Evolutionary conservation across 139 green algal species (phyloP), one percentile per base, ranked within the genome.

Genomic region (Mesotaenium endlicherianum): DNA sequence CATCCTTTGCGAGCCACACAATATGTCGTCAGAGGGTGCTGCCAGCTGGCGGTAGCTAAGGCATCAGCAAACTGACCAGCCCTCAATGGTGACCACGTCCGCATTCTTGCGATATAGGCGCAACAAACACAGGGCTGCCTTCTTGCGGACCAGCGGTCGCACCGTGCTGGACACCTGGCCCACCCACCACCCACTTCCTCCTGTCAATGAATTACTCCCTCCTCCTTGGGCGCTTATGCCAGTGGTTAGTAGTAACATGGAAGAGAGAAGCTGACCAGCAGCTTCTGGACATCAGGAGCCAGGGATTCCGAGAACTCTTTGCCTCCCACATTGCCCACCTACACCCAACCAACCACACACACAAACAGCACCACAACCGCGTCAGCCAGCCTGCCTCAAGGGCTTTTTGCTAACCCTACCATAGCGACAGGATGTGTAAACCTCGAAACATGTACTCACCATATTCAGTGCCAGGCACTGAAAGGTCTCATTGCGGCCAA

Each of bases 301-400:
- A 99, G 89, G 1, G 95, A 91, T 55, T 97, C 93, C 5, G 94
- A 93, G 90, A 99, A 98, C 87, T 99, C 97, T n/a, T 84, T 85
- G 1, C 96, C 96, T 17, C 96, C 97, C 30, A 99, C 93, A 68
- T 91, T 93, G 49, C 67, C 75, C 31, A 91, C 83, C 83, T 82
- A 58, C 0, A 68, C 70, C 3, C 11, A 43, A 75, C 26, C n/a
- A 70, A 60, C 4, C 11, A 69, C 44, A 58, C 11, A 16, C 36
- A 49, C 6, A 74, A 43, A 11, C 38, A 64, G 20, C 53, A 34
- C 20, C 53, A 20, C 53, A 64, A 64, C 53, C 26, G 26, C 26
- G 26, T 64, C 20, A 64, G 20, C 20, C 53, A 64, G 26, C 26
- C 26, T 26, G 53, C 26, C 26, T 20, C 53, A 64, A 34, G 53